Evolutionary conservation across 768 basidiomycete genomes (phyloP).

Genomic region (Serendipita sp.): DNA sequence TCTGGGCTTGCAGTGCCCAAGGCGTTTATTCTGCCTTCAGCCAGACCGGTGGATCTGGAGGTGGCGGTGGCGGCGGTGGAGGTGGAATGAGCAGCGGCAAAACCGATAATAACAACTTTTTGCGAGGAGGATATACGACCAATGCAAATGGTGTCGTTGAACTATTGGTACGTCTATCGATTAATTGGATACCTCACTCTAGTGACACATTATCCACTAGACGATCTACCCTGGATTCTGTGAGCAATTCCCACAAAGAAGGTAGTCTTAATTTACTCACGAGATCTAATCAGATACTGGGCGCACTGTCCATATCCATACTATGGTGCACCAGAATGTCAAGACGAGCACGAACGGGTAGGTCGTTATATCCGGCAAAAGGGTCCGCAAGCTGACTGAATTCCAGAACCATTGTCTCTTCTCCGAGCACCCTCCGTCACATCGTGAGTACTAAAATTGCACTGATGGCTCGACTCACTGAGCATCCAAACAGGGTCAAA

Average conservation of each 20-base stretch:
- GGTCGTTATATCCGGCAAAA: neutral
- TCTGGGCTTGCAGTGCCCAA: constrained; percentile 19
- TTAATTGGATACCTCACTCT: neutral
- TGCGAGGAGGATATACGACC: constrained; percentile 24
- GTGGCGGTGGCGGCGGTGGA: neutral
- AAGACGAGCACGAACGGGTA: neutral
- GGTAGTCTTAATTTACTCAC: neutral
- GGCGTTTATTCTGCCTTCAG: neutral
- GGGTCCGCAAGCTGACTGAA: neutral
- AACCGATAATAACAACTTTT: constrained; percentile 18
- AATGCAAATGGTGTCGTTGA: constrained; percentile 24
- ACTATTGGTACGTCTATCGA: constrained; percentile 10
- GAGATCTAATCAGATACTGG: constrained; percentile 12
- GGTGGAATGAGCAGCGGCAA: constrained; percentile 9
- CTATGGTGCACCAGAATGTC: constrained; percentile 19
- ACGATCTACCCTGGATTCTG: constrained; percentile 25
- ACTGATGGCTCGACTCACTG: neutral
- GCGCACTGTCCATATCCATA: constrained; percentile 25
- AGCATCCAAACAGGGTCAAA: constrained; percentile 15
- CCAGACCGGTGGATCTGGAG: neutral
- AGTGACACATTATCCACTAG: neutral
- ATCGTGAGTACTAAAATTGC: constrained; percentile 11
- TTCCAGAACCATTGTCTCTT: constrained; percentile 19
- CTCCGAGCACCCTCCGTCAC: constrained; percentile 20
- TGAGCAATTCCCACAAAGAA: neutral